A percentile compares a stretch with the other conserved stretches of the same genome.
Evolutionary conservation across 2,329 filamentous ascomycete species (phyloP).

Genomic region (Herpotrichia juniperi): DNA sequence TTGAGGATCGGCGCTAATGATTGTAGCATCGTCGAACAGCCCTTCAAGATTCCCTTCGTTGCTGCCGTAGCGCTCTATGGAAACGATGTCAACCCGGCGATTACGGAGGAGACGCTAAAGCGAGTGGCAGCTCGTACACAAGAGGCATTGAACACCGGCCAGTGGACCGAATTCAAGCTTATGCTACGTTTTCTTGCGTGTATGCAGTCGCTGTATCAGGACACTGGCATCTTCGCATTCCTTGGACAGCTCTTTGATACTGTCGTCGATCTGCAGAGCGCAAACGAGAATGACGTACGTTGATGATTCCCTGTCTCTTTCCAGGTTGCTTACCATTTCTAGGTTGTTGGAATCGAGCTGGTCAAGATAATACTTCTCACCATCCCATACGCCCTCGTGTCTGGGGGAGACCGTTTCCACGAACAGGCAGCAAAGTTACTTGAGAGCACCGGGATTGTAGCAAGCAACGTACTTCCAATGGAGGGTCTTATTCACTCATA

Average conservation of each 20-base stretch:
- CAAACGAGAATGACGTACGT: constrained; percentile 88
- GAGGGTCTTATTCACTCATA: constrained; percentile 89
- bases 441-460: constrained; percentile 94
- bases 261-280: constrained; percentile 91
- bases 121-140: constrained; percentile 68
- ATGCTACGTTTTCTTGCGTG: constrained; percentile 88
- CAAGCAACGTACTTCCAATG: constrained; percentile 82
- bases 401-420: constrained; percentile 51
- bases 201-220: constrained; percentile 78
- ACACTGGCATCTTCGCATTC: constrained; percentile 82
- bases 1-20: constrained; percentile 1
- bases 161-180: constrained; percentile 92
- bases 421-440: constrained; percentile 78
- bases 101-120: constrained; percentile 73
- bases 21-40: constrained; percentile 77
- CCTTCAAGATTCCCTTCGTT: constrained; percentile 95
- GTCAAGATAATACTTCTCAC: constrained; percentile 97
- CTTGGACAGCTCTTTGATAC: constrained; percentile 89
- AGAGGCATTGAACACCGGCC: constrained; percentile 70
- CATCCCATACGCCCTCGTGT: constrained; percentile 79
- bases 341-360: constrained; percentile 76
- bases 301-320: neutral
- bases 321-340: constrained; percentile 12
- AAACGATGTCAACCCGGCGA: constrained; percentile 78
- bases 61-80: constrained; percentile 81